A percentile compares a stretch with the other conserved stretches of the same genome.
Evolutionary conservation across 176 grass and related monocot species (phyloP).

Genomic region (Poa annua): DNA sequence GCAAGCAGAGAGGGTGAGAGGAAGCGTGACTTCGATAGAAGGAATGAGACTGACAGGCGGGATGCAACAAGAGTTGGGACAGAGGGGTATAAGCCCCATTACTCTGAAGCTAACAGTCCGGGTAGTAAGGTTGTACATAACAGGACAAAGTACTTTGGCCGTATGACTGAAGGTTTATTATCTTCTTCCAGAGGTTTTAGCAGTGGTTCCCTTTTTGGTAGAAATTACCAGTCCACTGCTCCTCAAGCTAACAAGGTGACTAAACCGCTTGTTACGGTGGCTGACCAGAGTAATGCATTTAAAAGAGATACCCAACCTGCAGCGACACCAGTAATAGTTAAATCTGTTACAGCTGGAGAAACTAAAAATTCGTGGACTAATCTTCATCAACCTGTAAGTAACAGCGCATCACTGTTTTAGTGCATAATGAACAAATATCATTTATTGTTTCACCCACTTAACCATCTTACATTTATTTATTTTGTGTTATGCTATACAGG

Average conservation of each 20-base stretch:
- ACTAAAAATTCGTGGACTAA: slow-evolving; percentile 51
- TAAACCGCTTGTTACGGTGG: slow-evolving; percentile 44
- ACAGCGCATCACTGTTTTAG: slow-evolving; percentile 15
- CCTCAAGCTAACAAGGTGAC: slow-evolving; percentile 58
- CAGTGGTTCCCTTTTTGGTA: slow-evolving; percentile 68
- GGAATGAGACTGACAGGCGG: slow-evolving; percentile 53
- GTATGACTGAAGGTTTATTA: slow-evolving; percentile 64
- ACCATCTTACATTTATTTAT: slow-evolving; percentile 35
- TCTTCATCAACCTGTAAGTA: slow-evolving; percentile 72
- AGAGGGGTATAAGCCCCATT: slow-evolving; percentile 51
- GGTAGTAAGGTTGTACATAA: slow-evolving; percentile 48
- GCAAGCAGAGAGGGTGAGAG: slow-evolving; percentile 54
- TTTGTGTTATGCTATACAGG: slow-evolving; percentile 52
- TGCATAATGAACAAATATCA: no score
- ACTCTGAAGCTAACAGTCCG: slow-evolving; percentile 49
- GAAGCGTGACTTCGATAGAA: slow-evolving; percentile 63
- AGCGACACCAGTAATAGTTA: slow-evolving; percentile 37
- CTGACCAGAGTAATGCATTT: slow-evolving; percentile 56
- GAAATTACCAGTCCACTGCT: slow-evolving; percentile 52
- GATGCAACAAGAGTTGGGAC: slow-evolving; percentile 30
- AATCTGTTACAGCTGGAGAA: slow-evolving; percentile 60
- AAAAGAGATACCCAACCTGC: slow-evolving; percentile 66
- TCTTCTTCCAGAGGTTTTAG: slow-evolving; percentile 74
- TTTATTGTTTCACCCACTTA: no score
- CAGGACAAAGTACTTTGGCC: slow-evolving; percentile 72